Base-by-base conservation (phyloP, 495 filamentous ascomycete species). In the Xylaria acuta region DNA sequence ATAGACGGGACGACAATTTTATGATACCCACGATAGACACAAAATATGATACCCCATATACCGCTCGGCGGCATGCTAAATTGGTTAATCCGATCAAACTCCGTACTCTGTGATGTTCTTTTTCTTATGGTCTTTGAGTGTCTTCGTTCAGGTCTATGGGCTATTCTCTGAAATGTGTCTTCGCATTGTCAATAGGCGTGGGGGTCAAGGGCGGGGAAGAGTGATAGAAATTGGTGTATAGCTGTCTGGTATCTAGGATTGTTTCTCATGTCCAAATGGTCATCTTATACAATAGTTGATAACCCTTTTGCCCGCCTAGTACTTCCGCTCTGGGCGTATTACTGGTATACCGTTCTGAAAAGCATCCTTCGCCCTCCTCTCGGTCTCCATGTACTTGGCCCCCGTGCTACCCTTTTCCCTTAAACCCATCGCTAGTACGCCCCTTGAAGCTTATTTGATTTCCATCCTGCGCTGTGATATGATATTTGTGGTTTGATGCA, bases 21-120 rank as follows among this genome's bases (percentile, higher is more conserved):
- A 66, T 34, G 64, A 66, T 66, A 66, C 45, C 64, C 64, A 66
- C 20, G 64, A 66, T 66, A 66, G 43, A 49, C 32, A 11, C 45
- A 41, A 18, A 38, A 67, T 53, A 56, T 56, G 47, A 68, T 68
- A 68, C 65, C 65, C 64, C 43, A 43, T 4, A 66, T 38, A 30
- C 63, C 56, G 14, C 51, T 18, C 20, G 11, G 56, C 7, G 56
- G 56, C 56, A 16, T 22, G 12, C 32, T n/a, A 60, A 11, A 60
- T 7, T 38, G 9, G 3, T 38, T 22, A 36, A 60, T 38, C 32
- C 38, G 30, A 60, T 7, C 2, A n/a, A n/a, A 38, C 0, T 16
- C 22, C n/a, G 58, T 22, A 9, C 38, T 12, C 9, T 12, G 34
- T 60, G 58, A 60, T 22, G 8, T 7, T 1, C 25, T 27, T 30